phyloP scores from a whole-genome alignment of 1,284 basidiomycete genomes.

The Heterobasidion occidentale region DNA sequence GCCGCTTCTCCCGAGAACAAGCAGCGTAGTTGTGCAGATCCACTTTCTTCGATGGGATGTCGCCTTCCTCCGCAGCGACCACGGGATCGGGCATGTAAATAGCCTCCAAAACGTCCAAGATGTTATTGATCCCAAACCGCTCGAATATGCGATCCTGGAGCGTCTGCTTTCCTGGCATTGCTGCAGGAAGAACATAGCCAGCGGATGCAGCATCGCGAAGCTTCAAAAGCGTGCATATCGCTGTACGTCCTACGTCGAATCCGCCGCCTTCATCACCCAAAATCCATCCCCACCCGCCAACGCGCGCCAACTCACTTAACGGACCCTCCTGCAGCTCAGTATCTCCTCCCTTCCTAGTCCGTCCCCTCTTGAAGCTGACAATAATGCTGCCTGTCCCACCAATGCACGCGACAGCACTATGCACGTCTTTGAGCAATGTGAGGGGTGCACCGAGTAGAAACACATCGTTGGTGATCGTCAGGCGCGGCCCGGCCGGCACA shows the following conservation, averaged over 20 bases:
- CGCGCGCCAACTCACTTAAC: conserved; percentile 54
- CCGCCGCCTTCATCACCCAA: conserved; percentile 77
- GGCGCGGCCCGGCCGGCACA: conserved; percentile 28
- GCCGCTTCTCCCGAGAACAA: conserved; percentile 57
- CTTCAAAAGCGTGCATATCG: conserved; percentile 54
- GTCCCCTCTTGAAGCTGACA: conserved; percentile 47
- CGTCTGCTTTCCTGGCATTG: conserved; percentile 6
- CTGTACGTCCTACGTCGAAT: conserved; percentile 66
- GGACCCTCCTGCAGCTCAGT: conserved; percentile 13
- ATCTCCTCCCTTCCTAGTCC: background rate
- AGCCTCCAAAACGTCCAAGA: conserved; percentile 53
- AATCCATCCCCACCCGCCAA: conserved; percentile 80
- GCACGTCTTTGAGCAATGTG: conserved; percentile 45
- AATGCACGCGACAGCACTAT: conserved; percentile 55
- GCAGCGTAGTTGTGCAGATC: conserved; percentile 20
- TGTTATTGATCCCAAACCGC: conserved; percentile 45
- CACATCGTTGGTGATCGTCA: conserved; percentile 68
- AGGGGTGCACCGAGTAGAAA: conserved; percentile 69
- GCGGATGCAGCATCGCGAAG: conserved; percentile 45
- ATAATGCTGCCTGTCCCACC: conserved; percentile 68
- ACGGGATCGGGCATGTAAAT: conserved; percentile 51
- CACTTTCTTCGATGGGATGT: background rate
- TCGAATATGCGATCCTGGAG: conserved; percentile 33
- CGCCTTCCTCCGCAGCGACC: conserved; percentile 8
- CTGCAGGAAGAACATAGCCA: conserved; percentile 20